Evolutionary conservation across 139 green algal genomes (phyloP), one percentile per base, ranked within the genome.

Genomic region (Closterium sp.): DNA sequence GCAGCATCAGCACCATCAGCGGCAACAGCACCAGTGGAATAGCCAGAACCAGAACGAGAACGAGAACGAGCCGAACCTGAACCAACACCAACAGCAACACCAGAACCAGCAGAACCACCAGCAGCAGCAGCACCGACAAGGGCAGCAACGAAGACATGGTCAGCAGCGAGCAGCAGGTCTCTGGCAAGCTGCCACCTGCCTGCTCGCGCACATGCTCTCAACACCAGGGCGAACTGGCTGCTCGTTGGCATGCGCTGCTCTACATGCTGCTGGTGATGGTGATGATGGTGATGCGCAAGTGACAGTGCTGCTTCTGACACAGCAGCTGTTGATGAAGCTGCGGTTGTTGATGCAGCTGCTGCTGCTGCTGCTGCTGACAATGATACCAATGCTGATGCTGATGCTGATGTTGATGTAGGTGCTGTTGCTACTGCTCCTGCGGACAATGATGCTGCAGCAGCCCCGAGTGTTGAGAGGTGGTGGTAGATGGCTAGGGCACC

Each of bases 101-200:
- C 45, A 70, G 6, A 2, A 70, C 11, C 45, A 70, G 1, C 45
- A 70, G 42, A 5, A 62, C 6, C 50, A 73, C 1, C 0, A 73
- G 1, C 50, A 73, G 9, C 50, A 73, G 13, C 50, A 73, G 50
- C 50, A 73, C 10, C 10, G 2, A 27, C 50, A 73, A 73, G 50
- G 50, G 50, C 9, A 73, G 50, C 50, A 73, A 73, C 50, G 13
- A 73, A 73, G 0, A 73, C 50, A 73, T 24, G n/a, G 1, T 84
- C 38, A 31, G 45, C 42, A 30, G 28, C 88, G 1, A 29, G 22
- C 28, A 86, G n/a, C 10, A 90, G 22, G 1, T 90, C 42, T 6
- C 28, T 2, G n/a, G 88, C 88, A 9, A 62, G 42, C 2, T 90
- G 38, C 88, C 88, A 90, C 88, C 88, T 90, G 42, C 88, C 88